Base-by-base conservation (phyloP, 164 flowering plant species). In the Santalum album region DNA sequence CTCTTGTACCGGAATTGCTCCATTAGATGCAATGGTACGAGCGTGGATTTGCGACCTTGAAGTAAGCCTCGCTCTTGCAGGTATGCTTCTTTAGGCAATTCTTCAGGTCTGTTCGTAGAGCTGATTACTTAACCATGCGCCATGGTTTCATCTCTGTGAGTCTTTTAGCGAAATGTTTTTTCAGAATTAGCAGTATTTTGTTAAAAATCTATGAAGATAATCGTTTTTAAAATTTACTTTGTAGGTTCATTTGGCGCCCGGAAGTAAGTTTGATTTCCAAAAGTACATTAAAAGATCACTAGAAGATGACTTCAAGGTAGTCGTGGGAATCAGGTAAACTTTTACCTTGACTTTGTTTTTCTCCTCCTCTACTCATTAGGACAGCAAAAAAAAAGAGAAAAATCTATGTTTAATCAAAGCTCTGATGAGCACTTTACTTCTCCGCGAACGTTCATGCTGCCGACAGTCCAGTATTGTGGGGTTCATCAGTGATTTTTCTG, bases 71-170 rank as follows among this genome's bases (percentile, higher is more conserved):
- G 9, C 25, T 29, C 16, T 65, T 69, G 69, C 75, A 92, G 98
- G 91, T 79, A 48, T 84, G 91, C 73, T 92, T 92, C 76, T 78
- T 84, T 32, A 70, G 90, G 19, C 98, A 92, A 67, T 84, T 92
- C 70, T 86, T 79, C 65, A 66, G 72, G 61, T 89, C 96, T 51
- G 96, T 92, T 53, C 67, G 75, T 24, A 92, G 65, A 72, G 63
- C 86, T 25, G 98, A 92, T 58, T 92, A 92, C 73, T 25, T 92
- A 73, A 73, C 98, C 23, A 49, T 92, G 75, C 89, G 98, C 35
- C 81, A 89, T 69, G 98, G 96, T 27, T 92, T 92, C 67, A 80
- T 92, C 34, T 51, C 57, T 6, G 82, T 80, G 57, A 25, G 53
- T 50, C 10, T 54, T 22, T 50, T 25, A 25, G 27, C 0, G 24